Conservation (phyloP, 495 filamentous ascomycete genomes). For the Lichenothelia convexa region DNA sequence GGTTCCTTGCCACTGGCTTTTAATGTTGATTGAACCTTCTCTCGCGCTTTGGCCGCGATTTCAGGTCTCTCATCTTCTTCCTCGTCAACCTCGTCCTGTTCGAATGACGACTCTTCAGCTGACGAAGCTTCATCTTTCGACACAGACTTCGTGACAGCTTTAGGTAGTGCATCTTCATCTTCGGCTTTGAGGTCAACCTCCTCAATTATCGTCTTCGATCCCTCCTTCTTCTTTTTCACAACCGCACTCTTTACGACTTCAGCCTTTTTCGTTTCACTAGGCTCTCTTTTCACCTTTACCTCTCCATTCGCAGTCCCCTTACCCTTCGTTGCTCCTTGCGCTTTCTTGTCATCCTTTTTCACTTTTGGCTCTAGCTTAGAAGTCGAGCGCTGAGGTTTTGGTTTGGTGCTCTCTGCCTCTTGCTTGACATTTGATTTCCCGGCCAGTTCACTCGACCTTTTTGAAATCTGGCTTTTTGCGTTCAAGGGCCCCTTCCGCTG, state of each 20-base stretch:
- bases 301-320: too few species aligned
- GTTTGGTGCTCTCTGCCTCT: background rate
- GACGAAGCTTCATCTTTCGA: background rate
- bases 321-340: background rate
- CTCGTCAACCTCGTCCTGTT: slow-evolving; percentile 13
- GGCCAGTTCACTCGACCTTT: background rate
- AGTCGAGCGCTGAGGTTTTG: background rate
- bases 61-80: slow-evolving; percentile 57
- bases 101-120: slow-evolving; percentile 3
- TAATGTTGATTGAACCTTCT: slow-evolving; percentile 68
- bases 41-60: slow-evolving; percentile 53
- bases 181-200: background rate
- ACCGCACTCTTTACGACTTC: background rate
- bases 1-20: slow-evolving; percentile 50
- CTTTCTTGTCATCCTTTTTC: background rate
- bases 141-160: background rate
- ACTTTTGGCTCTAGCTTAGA: background rate
- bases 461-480: slow-evolving; percentile 1
- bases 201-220: background rate
- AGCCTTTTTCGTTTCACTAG: background rate
- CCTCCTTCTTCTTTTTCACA: background rate
- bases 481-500: slow-evolving; percentile 13
- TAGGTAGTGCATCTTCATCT: background rate
- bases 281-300: too few species aligned
- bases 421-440: background rate